Evolutionary conservation across 2,329 filamentous ascomycete species (phyloP), one percentile per base, ranked within the genome.

Genomic region (Periglandula ipomoeae): DNA sequence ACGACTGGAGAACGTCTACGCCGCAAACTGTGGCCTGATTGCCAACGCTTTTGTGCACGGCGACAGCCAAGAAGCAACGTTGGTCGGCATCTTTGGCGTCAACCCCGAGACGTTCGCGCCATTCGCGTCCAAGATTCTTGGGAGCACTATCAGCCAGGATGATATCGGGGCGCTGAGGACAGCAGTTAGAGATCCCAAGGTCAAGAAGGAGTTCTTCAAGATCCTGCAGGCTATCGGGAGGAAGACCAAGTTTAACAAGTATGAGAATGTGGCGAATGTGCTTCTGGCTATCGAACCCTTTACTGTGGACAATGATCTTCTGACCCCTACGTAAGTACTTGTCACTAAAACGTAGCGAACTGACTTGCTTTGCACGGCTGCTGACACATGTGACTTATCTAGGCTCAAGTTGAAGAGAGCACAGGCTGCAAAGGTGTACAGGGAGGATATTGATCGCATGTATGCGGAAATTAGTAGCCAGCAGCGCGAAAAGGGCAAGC

Each of bases 1-100:
- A 71, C 87, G 90, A 49, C 88, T 98, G 62, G 93, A 97, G 74
- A 96, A 95, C 65, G 85, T 95, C 27, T 94, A 90, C 66, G 75
- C 95, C 53, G 88, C 86, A 53, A 89, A 85, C 69, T 83, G 83
- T 53, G 84, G 80, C 54, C 82, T 90, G 57, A 71, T 97, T 23
- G 79, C 82, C 20, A 85, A 85, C 61, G 89, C 84, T 2, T 96
- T 88, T 63, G 87, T 97, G 24, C 91, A 97, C 68, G 93, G 93
- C 41, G 91, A 97, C 63, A 81, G 82, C 53, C 77, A 84, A 52
- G 83, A 96, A 72, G 83, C 86, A 1, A 82, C 78, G 63, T 75
- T 97, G 9, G 89, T 98, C 1, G 89, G 75, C 44, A 79, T 98
- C 52, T 91, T 96, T 52, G 93, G 89, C 50, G 75, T 97, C 44